Evolutionary conservation across 768 basidiomycete species (phyloP).

Genomic region (Pisolithus albus): DNA sequence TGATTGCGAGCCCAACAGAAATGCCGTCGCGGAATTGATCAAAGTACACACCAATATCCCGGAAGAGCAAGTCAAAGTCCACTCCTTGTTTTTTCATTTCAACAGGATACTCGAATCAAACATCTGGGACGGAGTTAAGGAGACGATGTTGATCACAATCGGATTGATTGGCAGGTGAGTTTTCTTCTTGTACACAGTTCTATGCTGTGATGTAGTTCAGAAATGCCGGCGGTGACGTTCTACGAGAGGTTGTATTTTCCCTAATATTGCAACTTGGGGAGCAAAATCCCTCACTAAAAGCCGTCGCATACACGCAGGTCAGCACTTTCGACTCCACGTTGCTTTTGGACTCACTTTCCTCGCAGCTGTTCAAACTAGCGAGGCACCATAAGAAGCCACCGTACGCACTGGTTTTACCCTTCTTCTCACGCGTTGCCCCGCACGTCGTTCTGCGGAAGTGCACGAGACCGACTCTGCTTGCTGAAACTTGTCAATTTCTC

Average conservation of each 20-base stretch:
- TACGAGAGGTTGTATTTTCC: constrained; percentile 54
- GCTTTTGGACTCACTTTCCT: constrained; percentile 2
- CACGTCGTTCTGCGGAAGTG: constrained; percentile 55
- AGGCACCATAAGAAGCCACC: constrained; percentile 53
- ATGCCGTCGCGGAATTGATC: constrained; percentile 43
- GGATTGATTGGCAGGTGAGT: constrained; percentile 46
- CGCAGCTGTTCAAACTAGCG: constrained; percentile 53
- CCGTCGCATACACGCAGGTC: constrained; percentile 63
- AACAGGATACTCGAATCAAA: constrained; percentile 41
- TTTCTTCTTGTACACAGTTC: background rate
- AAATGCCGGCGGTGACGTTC: constrained; percentile 40
- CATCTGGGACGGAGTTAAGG: constrained; percentile 42
- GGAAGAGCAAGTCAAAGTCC: constrained; percentile 29
- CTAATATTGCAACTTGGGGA: constrained; percentile 63
- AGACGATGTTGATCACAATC: constrained; percentile 57
- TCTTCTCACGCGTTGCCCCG: constrained; percentile 59
- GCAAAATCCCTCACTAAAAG: constrained; percentile 62
- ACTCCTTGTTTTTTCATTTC: constrained; percentile 39
- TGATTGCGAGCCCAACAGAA: constrained; percentile 16
- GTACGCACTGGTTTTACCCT: constrained; percentile 64
- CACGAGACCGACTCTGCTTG: constrained; percentile 50
- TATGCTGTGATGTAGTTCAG: constrained; percentile 27
- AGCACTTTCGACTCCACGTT: constrained; percentile 6
- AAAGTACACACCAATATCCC: constrained; percentile 34
- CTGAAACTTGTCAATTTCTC: constrained; percentile 66